These are phyloP conservation scores for Rauvolfia tetraphylla DNA, from an alignment of 257 asterid genomes.

Conservation along the genomic window DNA sequence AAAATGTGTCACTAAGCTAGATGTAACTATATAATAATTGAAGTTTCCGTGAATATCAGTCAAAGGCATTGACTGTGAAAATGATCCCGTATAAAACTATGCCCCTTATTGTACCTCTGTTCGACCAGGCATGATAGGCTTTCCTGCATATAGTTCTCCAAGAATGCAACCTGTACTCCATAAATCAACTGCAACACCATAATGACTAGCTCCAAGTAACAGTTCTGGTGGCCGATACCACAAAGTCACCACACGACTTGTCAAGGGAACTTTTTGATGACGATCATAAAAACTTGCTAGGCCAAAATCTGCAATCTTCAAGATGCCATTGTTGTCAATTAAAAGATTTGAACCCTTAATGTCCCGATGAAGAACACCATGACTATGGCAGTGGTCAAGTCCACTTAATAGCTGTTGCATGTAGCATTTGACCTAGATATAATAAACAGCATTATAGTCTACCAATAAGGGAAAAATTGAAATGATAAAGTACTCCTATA, in stretches of 20 bases:
- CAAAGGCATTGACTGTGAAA: not conserved
- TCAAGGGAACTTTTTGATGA: constrained; percentile 50
- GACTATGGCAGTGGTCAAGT: constrained; percentile 71
- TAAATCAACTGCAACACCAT: constrained; percentile 81
- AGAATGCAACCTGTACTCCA: constrained; percentile 96
- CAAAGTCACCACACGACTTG: constrained; percentile 92
- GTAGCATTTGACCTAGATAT: constrained; percentile 71
- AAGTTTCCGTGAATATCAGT: not conserved
- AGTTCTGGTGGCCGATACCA: constrained; percentile 99
- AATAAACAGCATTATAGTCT: not conserved
- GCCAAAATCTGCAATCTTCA: constrained; percentile 95
- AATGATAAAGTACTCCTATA: too few species aligned
- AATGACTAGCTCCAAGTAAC: constrained; percentile 72
- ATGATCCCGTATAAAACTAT: not conserved
- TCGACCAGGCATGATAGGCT: constrained; percentile 94
- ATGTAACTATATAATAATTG: not conserved
- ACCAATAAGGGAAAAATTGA: not conserved
- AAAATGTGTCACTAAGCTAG: not conserved
- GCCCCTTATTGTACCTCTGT: constrained; percentile 59
- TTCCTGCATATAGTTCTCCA: constrained; percentile 78
- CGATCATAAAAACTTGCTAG: constrained; percentile 69
- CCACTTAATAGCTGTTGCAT: constrained; percentile 88
- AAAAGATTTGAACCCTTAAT: constrained; percentile 87
- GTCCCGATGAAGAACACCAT: constrained; percentile 82
- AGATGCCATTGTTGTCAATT: constrained; percentile 64